phyloP scores from a whole-genome alignment of 805 yeast genomes.

The Candida silvatica region DNA sequence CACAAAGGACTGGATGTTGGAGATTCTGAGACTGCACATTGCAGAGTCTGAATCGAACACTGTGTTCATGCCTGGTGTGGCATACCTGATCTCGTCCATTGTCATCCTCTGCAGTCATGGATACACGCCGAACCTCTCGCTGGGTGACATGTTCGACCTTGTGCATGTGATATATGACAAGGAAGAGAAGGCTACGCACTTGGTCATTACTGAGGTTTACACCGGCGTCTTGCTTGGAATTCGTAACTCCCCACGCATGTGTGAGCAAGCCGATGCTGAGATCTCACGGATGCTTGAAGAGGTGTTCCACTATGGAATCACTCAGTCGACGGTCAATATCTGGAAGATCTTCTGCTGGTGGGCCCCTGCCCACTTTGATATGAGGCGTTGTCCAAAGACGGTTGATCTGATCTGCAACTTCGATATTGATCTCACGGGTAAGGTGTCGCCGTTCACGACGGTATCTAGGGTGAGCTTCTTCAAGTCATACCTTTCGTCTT shows the following conservation, averaged over 20 bases:
- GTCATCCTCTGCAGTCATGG: slow-evolving; percentile 40
- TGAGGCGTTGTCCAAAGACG: slow-evolving; percentile 55
- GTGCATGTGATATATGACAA: slow-evolving; percentile 43
- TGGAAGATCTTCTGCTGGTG: slow-evolving; percentile 79
- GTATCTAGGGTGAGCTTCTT: slow-evolving; percentile 53
- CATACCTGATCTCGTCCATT: slow-evolving; percentile 44
- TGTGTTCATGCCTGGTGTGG: slow-evolving; percentile 58
- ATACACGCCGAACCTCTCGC: slow-evolving; percentile 30
- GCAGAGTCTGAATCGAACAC: slow-evolving; percentile 65
- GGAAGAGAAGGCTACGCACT: slow-evolving; percentile 69
- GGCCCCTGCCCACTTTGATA: slow-evolving; percentile 57
- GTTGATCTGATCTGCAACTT: slow-evolving; percentile 36
- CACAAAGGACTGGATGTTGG: slow-evolving; percentile 49
- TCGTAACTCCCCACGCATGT: slow-evolving; percentile 24
- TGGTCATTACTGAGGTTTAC: slow-evolving; percentile 62
- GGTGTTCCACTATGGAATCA: slow-evolving; percentile 48
- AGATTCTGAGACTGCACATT: slow-evolving; percentile 41
- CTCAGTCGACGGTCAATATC: slow-evolving; percentile 63
- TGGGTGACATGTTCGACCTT: slow-evolving; percentile 44
- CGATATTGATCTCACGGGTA: slow-evolving; percentile 38
- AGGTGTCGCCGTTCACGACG: slow-evolving; percentile 51
- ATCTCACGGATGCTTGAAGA: slow-evolving; percentile 33
- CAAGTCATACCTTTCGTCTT: slow-evolving; percentile 28
- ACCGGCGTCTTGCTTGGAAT: slow-evolving; percentile 53
- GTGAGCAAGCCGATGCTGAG: slow-evolving; percentile 34